Percentiles rank a stretch among this genome's conserved stretches.
Evolutionary conservation across 768 basidiomycete genomes (phyloP).

Genomic region (Podaxis sp.): DNA sequence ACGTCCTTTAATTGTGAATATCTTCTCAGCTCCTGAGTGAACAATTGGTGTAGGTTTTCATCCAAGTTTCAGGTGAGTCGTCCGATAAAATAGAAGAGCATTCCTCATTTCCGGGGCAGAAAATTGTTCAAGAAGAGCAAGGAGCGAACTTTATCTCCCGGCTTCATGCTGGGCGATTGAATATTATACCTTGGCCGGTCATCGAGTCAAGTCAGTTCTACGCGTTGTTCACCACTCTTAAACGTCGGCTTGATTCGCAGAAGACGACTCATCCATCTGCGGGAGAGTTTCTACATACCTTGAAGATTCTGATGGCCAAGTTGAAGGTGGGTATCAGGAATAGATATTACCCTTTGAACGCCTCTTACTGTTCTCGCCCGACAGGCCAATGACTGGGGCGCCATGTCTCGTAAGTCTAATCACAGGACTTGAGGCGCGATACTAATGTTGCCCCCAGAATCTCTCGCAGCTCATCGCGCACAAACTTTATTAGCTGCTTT

Average conservation of each 20-base stretch:
- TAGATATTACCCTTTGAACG: background rate
- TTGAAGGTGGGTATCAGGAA: conserved; percentile 41
- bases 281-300: conserved; percentile 50
- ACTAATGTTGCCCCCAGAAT: conserved; percentile 31
- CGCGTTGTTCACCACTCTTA: conserved; percentile 44
- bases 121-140: conserved; percentile 63
- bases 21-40: background rate
- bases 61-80: conserved; percentile 42
- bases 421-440: background rate
- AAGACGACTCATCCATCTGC: conserved; percentile 46
- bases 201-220: conserved; percentile 65
- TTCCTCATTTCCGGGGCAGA: conserved; percentile 24
- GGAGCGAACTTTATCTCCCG: conserved; percentile 63
- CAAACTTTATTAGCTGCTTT: conserved; percentile 40
- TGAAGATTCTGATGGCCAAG: conserved; percentile 69
- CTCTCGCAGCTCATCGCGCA: conserved; percentile 46
- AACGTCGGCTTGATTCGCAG: conserved; percentile 47
- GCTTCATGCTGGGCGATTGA: conserved; percentile 52
- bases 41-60: conserved; percentile 38
- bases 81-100: background rate
- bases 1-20: conserved; percentile 17
- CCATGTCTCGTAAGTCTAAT: conserved; percentile 52
- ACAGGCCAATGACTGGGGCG: conserved; percentile 64
- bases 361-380: too few relatives aligned
- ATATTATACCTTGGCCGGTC: conserved; percentile 67